These are phyloP conservation scores for Pleomassaria siparia DNA, from an alignment of 2,329 filamentous ascomycete species.

Conservation along the genomic window DNA sequence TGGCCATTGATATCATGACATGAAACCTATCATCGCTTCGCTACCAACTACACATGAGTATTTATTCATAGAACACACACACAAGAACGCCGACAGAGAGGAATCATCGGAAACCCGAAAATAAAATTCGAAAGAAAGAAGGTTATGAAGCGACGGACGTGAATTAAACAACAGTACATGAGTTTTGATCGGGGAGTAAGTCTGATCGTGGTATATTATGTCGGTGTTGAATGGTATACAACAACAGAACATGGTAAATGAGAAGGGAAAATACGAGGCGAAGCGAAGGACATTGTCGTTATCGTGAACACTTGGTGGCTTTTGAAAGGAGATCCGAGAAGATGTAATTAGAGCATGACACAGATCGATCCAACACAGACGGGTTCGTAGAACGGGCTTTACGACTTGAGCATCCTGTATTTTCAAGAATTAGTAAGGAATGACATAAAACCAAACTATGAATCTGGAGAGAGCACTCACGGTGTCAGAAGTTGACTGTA, in stretches of 20 bases:
- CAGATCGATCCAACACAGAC: too few relatives aligned
- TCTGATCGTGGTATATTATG: background rate
- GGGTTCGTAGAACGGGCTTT: slow-evolving; percentile 6
- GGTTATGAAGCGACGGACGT: background rate
- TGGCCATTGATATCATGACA: background rate
- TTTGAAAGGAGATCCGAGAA: too few relatives aligned
- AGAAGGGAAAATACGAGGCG: background rate
- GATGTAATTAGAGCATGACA: too few relatives aligned
- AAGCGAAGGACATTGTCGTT: background rate
- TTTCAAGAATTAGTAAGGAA: too few relatives aligned
- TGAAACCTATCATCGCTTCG: too few relatives aligned
- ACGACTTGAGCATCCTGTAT: slow-evolving; percentile 37
- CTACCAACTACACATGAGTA: background rate
- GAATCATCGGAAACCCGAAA: too few relatives aligned
- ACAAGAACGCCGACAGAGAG: too few relatives aligned
- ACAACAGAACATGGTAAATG: background rate
- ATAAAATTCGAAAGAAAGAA: too few relatives aligned
- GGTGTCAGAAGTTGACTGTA: slow-evolving; percentile 39
- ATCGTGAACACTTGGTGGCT: too few relatives aligned
- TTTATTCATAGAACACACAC: too few relatives aligned
- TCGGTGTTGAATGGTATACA: background rate
- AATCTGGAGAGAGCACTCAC: slow-evolving; percentile 21
- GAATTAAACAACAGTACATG: background rate
- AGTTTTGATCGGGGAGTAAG: too few relatives aligned
- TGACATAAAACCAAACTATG: too few relatives aligned